A percentile compares a stretch with the other conserved stretches of the same genome.
phyloP scores from a whole-genome alignment of 2,329 filamentous ascomycete species.

The Aspergillus texensis region DNA sequence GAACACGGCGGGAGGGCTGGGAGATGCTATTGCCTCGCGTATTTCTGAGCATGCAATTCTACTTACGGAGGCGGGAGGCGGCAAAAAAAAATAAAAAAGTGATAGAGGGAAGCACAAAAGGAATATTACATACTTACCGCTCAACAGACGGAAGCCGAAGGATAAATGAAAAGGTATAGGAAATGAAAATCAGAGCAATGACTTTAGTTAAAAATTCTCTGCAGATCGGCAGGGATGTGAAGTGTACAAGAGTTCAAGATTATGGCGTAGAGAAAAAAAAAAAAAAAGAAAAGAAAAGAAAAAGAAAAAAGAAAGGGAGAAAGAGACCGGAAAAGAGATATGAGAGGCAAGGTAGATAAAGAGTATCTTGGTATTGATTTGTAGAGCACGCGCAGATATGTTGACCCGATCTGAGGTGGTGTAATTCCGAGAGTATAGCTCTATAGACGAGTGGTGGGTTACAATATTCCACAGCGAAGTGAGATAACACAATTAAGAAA shows the following conservation, averaged over 20 bases:
- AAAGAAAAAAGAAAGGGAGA: slow-evolving; percentile 8
- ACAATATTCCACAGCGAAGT: neutral
- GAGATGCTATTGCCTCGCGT: slow-evolving; percentile 36
- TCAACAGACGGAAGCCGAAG: too few relatives aligned
- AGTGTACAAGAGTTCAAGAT: neutral
- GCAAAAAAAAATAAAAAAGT: slow-evolving; percentile 10
- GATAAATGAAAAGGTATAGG: too few relatives aligned
- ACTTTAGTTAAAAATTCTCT: slow-evolving; percentile 6
- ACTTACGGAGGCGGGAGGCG: slow-evolving; percentile 11
- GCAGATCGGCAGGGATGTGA: slow-evolving; percentile 9
- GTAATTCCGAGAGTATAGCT: slow-evolving; percentile 8
- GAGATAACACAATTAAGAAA: neutral
- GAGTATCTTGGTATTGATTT: neutral
- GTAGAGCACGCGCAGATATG: slow-evolving; percentile 11
- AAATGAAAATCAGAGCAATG: neutral
- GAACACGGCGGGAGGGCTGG: slow-evolving; percentile 34
- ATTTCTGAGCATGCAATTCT: slow-evolving; percentile 38
- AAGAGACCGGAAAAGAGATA: slow-evolving; percentile 15
- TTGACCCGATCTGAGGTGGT: slow-evolving; percentile 9
- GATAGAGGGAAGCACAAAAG: slow-evolving; percentile 8
- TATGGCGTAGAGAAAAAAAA: slow-evolving; percentile 2
- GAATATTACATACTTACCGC: slow-evolving; percentile 5
- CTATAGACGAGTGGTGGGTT: slow-evolving; percentile 3
- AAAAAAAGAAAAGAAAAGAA: too few relatives aligned
- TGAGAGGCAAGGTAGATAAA: slow-evolving; percentile 1